phyloP scores from a whole-genome alignment of 2,329 filamentous ascomycete genomes.

The Epichloe coenophiala region DNA sequence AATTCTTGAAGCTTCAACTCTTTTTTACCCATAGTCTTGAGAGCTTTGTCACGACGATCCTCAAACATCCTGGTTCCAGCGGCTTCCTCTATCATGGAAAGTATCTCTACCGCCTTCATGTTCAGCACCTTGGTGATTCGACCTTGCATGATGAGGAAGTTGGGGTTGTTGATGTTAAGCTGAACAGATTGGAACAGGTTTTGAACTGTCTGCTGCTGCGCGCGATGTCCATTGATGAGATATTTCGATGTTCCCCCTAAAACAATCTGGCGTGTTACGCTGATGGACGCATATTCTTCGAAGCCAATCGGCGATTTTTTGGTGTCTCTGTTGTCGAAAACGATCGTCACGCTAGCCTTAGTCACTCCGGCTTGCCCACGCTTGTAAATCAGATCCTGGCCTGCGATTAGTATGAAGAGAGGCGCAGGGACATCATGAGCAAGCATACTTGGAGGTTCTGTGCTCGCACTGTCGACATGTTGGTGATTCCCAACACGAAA shows the following conservation, averaged over 20 bases:
- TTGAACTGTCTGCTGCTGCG: conserved; percentile 95
- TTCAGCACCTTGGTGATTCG: conserved; percentile 97
- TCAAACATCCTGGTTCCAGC: conserved; percentile 98
- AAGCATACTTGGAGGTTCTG: conserved; percentile 73
- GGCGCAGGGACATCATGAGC: not conserved
- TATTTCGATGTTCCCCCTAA: conserved; percentile 98
- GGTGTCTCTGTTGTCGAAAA: conserved; percentile 96
- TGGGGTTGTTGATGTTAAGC: conserved; percentile 98
- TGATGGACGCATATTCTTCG: conserved; percentile 91
- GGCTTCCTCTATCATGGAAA: conserved; percentile 98
- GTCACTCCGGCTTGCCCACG: conserved; percentile 95
- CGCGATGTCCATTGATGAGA: conserved; percentile 93
- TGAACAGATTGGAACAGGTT: conserved; percentile 98
- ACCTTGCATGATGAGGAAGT: conserved; percentile 98
- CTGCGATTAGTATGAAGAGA: conserved; percentile 1
- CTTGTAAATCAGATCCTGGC: conserved; percentile 92
- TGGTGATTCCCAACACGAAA: conserved; percentile 94
- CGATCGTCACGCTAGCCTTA: conserved; percentile 95
- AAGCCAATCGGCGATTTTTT: conserved; percentile 95
- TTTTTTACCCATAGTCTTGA: conserved; percentile 96
- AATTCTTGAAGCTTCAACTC: conserved; percentile 96
- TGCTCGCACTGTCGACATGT: conserved; percentile 88
- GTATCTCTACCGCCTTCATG: conserved; percentile 95
- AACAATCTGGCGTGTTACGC: conserved; percentile 92
- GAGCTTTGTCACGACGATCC: conserved; percentile 87